phyloP scores from a whole-genome alignment of 1,284 basidiomycete species.

The Heterobasidion parviporum region DNA sequence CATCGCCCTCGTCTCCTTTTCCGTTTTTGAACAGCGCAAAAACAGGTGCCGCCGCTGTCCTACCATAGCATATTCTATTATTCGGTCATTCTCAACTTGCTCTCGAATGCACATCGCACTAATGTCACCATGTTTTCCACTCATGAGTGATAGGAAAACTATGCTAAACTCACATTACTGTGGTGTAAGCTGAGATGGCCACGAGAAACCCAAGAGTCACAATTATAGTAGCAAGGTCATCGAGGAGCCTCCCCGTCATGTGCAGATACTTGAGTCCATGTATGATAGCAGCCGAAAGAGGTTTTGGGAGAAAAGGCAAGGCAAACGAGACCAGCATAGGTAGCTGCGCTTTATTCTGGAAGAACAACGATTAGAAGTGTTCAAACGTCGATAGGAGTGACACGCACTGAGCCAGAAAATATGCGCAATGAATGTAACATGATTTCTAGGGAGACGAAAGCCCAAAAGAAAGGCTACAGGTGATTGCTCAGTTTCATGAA shows the following conservation, averaged over 20 bases:
- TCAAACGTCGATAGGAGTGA: background rate
- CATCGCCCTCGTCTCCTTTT: background rate
- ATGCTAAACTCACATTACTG: background rate
- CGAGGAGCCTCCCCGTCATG: constrained; percentile 54
- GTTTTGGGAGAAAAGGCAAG: constrained; percentile 57
- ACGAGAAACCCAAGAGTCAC: constrained; percentile 36
- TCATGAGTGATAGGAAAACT: background rate
- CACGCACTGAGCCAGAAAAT: constrained; percentile 57
- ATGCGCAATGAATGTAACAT: constrained; percentile 62
- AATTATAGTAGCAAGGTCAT: constrained; percentile 58
- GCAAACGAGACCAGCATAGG: constrained; percentile 51
- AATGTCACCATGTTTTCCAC: background rate
- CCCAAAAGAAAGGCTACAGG: constrained; percentile 69
- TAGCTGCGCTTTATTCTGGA: constrained; percentile 49
- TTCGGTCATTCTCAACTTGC: background rate
- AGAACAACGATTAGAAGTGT: constrained; percentile 6
- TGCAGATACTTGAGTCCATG: constrained; percentile 58
- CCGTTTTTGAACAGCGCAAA: constrained; percentile 19
- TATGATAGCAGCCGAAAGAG: constrained; percentile 50
- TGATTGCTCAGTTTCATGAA: constrained; percentile 1
- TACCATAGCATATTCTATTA: constrained; percentile 27
- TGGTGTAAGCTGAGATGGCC: background rate
- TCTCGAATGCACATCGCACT: background rate
- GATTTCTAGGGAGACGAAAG: constrained; percentile 62
- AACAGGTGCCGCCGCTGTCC: constrained; percentile 40